Conservation (phyloP, 2,329 filamentous ascomycete genomes). For the Hypomyces rosellus region DNA sequence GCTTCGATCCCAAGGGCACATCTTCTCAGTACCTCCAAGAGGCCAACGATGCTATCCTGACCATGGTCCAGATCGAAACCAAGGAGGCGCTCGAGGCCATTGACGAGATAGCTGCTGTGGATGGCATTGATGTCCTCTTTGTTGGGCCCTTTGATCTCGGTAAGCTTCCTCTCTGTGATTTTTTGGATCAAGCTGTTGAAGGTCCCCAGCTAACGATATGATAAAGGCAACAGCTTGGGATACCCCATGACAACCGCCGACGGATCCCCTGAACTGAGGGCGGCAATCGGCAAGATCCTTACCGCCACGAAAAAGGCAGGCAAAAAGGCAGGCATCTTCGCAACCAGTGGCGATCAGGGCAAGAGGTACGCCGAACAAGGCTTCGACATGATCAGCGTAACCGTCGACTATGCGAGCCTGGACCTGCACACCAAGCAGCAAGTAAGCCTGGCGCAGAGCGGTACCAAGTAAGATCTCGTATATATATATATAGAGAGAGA, state of each 20-base stretch:
- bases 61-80: conserved; percentile 64
- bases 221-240: conserved; percentile 51
- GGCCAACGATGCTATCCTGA: conserved; percentile 48
- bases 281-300: conserved; percentile 53
- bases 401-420: conserved; percentile 49
- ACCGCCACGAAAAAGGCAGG: conserved; percentile 53
- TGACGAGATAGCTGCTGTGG: conserved; percentile 54
- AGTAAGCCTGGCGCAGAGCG: conserved; percentile 41
- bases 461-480: neutral
- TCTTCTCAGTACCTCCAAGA: conserved; percentile 44
- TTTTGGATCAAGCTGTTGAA: neutral
- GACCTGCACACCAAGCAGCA: conserved; percentile 38
- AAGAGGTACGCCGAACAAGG: conserved; percentile 48
- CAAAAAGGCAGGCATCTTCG: conserved; percentile 60
- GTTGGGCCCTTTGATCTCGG: conserved; percentile 62
- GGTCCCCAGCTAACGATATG: conserved; percentile 1
- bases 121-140: conserved; percentile 58
- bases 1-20: conserved; percentile 37
- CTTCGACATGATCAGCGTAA: conserved; percentile 56
- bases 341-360: conserved; percentile 49
- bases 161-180: neutral
- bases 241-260: conserved; percentile 55
- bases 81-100: conserved; percentile 53
- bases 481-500: neutral
- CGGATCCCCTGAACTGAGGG: conserved; percentile 51